Conservation (phyloP, 140 eudicot genomes). For the Senecio squalidus region DNA sequence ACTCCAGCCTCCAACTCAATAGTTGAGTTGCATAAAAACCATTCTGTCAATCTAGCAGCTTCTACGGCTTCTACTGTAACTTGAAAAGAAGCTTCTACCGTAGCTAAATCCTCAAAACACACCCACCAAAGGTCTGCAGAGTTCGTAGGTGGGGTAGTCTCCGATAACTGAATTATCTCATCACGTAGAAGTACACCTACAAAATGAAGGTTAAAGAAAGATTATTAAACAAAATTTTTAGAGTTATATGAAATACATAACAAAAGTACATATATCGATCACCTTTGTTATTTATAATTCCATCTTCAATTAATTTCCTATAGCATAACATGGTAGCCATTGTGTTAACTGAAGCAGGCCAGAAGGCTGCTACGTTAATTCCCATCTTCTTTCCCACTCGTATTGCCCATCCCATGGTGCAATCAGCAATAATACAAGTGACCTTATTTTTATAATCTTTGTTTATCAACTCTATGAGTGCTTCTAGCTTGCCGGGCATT, state of each 20-base stretch:
- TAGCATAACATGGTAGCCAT: conserved; percentile 10
- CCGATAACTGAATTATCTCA: conserved; percentile 20
- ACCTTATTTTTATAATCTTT: conserved; percentile 7
- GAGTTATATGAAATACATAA: background rate
- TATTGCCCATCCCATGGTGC: conserved; percentile 35
- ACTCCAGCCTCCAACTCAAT: conserved; percentile 40
- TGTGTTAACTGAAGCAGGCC: conserved; percentile 25
- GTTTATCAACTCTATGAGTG: conserved; percentile 35
- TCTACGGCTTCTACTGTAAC: background rate
- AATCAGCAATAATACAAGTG: conserved; percentile 47
- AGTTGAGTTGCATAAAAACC: conserved; percentile 41
- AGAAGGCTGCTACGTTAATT: conserved; percentile 36
- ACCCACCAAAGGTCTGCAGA: conserved; percentile 31
- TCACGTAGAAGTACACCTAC: background rate
- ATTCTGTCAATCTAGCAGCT: conserved; percentile 22
- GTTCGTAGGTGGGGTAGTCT: conserved; percentile 16
- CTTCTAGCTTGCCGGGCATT: conserved; percentile 38
- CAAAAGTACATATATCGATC: too few species aligned
- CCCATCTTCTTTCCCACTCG: conserved; percentile 39
- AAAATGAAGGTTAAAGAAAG: background rate
- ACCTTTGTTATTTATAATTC: conserved; percentile 24
- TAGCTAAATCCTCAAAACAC: conserved; percentile 20
- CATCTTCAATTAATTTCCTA: conserved; percentile 21
- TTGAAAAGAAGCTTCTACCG: conserved; percentile 14
- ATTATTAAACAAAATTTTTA: background rate